phyloP scores from a whole-genome alignment of 257 asterid species.

The Przewalskia tangutica region DNA sequence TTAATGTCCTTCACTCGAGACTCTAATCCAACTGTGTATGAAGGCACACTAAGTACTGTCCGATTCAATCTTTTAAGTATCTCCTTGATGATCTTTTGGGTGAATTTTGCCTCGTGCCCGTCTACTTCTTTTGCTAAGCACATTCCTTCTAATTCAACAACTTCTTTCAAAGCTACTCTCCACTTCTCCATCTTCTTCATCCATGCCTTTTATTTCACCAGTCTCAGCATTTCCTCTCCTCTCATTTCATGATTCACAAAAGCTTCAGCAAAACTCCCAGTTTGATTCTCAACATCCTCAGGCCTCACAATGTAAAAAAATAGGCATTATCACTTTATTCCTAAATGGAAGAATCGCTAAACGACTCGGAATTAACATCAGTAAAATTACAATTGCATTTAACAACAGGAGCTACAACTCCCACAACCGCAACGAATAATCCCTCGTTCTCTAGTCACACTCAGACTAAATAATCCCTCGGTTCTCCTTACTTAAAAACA shows the following conservation, averaged over 20 bases:
- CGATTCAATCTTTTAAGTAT: constrained; percentile 2
- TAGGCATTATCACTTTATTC: too few species aligned
- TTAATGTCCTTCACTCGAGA: constrained; percentile 7
- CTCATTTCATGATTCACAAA: constrained; percentile 6
- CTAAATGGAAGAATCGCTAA: too few species aligned
- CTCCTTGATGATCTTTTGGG: constrained; percentile 10
- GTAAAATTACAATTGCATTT: too few species aligned
- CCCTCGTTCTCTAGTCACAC: too few species aligned
- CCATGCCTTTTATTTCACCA: background rate
- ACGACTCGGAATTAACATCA: too few species aligned
- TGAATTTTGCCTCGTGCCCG: constrained; percentile 14
- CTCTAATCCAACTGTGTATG: constrained; percentile 10
- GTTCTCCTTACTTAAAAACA: too few species aligned
- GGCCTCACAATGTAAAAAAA: constrained; percentile 14
- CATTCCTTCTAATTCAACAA: constrained; percentile 4
- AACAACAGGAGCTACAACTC: too few species aligned
- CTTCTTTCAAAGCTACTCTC: constrained; percentile 14
- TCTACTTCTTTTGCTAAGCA: constrained; percentile 7
- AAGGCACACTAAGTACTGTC: background rate
- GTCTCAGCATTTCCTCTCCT: background rate
- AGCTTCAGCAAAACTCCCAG: constrained; percentile 5
- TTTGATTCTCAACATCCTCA: constrained; percentile 8
- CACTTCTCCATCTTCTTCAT: constrained; percentile 9
- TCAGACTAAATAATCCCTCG: too few species aligned
- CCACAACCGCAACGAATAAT: too few species aligned